A percentile compares a stretch with the other conserved stretches of the same genome.
Conservation (phyloP, 345 rosid species). For the Garcia nutans region DNA sequence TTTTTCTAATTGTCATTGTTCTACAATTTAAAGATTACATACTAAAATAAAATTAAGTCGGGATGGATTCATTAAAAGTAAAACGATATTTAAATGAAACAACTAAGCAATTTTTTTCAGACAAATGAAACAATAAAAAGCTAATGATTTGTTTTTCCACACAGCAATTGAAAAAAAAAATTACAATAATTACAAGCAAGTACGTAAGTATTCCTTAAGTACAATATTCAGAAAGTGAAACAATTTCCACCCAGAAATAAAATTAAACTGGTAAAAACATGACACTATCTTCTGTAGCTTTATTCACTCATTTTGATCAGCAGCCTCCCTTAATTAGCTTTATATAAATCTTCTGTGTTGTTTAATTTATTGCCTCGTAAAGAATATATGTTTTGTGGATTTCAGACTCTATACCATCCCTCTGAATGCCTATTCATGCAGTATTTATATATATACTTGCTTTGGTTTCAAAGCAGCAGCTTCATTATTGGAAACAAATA, state of each 20-base stretch:
- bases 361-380: not conserved
- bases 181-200: not conserved
- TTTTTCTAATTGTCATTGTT: no score
- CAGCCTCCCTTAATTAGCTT: not conserved
- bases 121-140: not conserved
- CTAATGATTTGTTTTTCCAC: not conserved
- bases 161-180: not conserved
- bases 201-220: not conserved
- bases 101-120: no score
- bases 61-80: no score
- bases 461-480: not conserved
- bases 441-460: no score
- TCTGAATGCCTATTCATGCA: not conserved
- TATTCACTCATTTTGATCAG: slow-evolving; percentile 2
- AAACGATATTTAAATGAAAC: no score
- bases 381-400: not conserved
- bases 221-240: not conserved
- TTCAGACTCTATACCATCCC: not conserved
- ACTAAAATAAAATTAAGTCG: no score
- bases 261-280: not conserved
- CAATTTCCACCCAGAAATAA: not conserved
- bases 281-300: slow-evolving; percentile 3
- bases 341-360: not conserved
- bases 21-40: no score
- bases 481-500: not conserved